Evolutionary conservation across 306 rosid genomes (phyloP).

Genomic region (Herpetospermum pedunculosum): DNA sequence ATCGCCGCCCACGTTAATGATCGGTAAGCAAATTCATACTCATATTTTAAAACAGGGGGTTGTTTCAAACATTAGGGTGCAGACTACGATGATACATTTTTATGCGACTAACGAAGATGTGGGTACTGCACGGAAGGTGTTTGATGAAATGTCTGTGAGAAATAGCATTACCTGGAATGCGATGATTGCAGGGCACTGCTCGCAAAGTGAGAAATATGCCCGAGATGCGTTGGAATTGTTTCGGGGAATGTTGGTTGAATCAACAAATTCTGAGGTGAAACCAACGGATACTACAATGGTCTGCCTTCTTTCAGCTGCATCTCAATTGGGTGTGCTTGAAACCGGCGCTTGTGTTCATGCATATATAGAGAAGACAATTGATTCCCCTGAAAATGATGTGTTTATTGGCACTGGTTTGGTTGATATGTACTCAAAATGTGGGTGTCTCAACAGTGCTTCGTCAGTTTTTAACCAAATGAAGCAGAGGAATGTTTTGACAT

Average conservation of each 20-base stretch:
- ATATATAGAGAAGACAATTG: conserved; percentile 36
- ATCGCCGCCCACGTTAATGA: conserved; percentile 31
- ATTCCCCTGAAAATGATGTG: conserved; percentile 46
- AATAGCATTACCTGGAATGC: conserved; percentile 60
- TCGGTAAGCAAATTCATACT: conserved; percentile 47
- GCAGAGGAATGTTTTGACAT: conserved; percentile 51
- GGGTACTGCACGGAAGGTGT: conserved; percentile 42
- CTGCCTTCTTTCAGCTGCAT: conserved; percentile 47
- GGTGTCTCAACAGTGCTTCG: conserved; percentile 42
- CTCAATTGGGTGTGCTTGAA: conserved; percentile 52
- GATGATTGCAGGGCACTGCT: conserved; percentile 58
- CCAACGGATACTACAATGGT: conserved; percentile 64
- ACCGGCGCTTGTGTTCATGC: conserved; percentile 60
- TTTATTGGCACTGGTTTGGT: conserved; percentile 69
- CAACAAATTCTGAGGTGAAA: conserved; percentile 24
- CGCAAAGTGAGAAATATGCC: conserved; percentile 29
- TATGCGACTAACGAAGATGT: conserved; percentile 49
- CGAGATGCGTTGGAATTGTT: conserved; percentile 39
- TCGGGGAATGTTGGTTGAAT: conserved; percentile 38
- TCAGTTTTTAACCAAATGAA: conserved; percentile 38
- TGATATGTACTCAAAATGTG: conserved; percentile 84
- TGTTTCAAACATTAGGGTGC: conserved; percentile 34
- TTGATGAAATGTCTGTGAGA: conserved; percentile 57
- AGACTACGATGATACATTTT: conserved; percentile 44
- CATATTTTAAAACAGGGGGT: conserved; percentile 34